These are phyloP conservation scores for Rubia yunnanensis DNA, from an alignment of 257 asterid species.

Conservation along the genomic window DNA sequence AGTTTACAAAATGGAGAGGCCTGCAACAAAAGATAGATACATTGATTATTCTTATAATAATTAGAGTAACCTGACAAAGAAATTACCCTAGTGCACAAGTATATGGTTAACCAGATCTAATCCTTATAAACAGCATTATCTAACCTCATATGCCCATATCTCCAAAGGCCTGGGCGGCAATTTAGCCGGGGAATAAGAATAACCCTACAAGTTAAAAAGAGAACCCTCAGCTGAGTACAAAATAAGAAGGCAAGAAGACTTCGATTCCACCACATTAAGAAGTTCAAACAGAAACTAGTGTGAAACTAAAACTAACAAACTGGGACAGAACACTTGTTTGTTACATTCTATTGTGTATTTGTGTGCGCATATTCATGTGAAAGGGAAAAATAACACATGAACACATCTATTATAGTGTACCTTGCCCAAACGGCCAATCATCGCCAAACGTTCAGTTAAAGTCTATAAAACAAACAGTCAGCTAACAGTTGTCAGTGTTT, in stretches of 20 bases:
- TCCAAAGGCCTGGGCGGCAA: conserved; percentile 81
- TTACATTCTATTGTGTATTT: neutral
- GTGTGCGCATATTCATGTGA: no score
- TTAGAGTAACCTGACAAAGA: neutral
- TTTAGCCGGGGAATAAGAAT: conserved; percentile 59
- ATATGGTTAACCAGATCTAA: neutral
- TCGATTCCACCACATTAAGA: neutral
- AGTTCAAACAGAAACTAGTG: neutral
- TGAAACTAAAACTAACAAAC: neutral
- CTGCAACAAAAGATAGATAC: conserved; percentile 29
- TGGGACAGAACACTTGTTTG: neutral
- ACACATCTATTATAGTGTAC: conserved; percentile 19
- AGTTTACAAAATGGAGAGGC: conserved; percentile 91
- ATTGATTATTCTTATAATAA: neutral
- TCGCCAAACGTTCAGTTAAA: conserved; percentile 72
- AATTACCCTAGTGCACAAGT: neutral
- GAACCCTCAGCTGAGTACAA: neutral
- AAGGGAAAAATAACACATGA: neutral
- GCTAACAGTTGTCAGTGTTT: conserved; percentile 2
- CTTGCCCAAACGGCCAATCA: conserved; percentile 94
- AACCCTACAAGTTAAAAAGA: conserved; percentile 39
- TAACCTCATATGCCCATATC: conserved; percentile 94
- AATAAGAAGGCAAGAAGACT: neutral
- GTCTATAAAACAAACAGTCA: conserved; percentile 36
- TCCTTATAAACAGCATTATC: conserved; percentile 8